phyloP scores from a whole-genome alignment of 768 basidiomycete genomes.

The Pulveroboletus sp. region DNA sequence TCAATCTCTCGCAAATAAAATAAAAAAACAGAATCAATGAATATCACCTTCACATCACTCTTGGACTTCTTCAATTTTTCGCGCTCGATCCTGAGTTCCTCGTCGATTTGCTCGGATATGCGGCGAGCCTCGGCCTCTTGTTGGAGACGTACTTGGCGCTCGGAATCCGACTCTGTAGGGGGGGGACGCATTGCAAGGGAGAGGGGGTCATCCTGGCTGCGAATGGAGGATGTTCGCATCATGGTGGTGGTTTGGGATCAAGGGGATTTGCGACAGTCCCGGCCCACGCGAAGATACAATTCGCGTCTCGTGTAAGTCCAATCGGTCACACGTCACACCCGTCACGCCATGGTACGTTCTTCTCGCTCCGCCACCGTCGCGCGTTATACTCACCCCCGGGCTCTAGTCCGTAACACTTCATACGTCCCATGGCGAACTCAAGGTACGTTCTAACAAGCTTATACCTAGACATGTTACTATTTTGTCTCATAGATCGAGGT shows the following conservation, averaged over 20 bases:
- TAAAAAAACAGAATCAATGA: not conserved
- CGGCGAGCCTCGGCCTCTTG: slow-evolving; percentile 71
- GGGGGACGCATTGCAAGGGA: slow-evolving; percentile 64
- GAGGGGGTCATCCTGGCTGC: slow-evolving; percentile 75
- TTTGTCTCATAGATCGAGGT: slow-evolving; percentile 74
- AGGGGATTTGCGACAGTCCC: slow-evolving; percentile 8
- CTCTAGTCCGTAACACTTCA: slow-evolving; percentile 88
- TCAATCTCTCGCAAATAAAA: slow-evolving; percentile 11
- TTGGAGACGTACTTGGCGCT: slow-evolving; percentile 57
- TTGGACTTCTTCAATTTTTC: slow-evolving; percentile 61
- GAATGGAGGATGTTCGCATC: slow-evolving; percentile 68
- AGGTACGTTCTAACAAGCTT: slow-evolving; percentile 48
- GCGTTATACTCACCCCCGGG: slow-evolving; percentile 11
- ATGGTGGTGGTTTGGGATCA: slow-evolving; percentile 36
- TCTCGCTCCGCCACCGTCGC: slow-evolving; percentile 22
- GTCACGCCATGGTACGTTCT: slow-evolving; percentile 30
- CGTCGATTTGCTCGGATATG: slow-evolving; percentile 78
- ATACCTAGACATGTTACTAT: not conserved
- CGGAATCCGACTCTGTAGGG: slow-evolving; percentile 56
- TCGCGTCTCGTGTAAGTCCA: too few species aligned
- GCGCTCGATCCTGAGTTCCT: slow-evolving; percentile 67
- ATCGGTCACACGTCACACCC: slow-evolving; percentile 23
- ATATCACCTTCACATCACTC: slow-evolving; percentile 67
- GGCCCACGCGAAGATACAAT: slow-evolving; percentile 4
- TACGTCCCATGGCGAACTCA: slow-evolving; percentile 92